Percentiles rank a stretch among this genome's conserved stretches.
These are phyloP conservation scores for Dendrostoma leiphaemia DNA, from an alignment of 2,329 filamentous ascomycete genomes.

Conservation along the genomic window DNA sequence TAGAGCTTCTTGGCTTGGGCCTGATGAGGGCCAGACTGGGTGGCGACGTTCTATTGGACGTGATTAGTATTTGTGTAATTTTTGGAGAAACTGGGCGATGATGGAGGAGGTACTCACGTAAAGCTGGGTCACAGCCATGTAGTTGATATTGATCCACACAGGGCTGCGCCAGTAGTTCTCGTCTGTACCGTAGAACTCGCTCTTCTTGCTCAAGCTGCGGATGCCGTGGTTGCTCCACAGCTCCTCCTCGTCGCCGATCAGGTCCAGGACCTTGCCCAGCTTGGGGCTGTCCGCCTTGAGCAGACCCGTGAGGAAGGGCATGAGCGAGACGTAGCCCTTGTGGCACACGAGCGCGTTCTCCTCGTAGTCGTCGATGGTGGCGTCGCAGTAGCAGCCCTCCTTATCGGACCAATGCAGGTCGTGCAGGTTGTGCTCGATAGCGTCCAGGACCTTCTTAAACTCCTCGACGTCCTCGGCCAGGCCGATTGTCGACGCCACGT, in stretches of 20 bases:
- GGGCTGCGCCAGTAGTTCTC: constrained; percentile 98
- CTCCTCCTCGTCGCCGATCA: constrained; percentile 78
- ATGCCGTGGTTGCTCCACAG: constrained; percentile 92
- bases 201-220: constrained; percentile 80
- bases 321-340: constrained; percentile 92
- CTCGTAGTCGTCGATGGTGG: constrained; percentile 92
- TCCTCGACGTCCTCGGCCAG: constrained; percentile 73
- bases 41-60: constrained; percentile 58
- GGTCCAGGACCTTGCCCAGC: constrained; percentile 70
- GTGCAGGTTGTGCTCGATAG: constrained; percentile 81
- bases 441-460: constrained; percentile 69
- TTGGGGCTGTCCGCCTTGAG: constrained; percentile 71
- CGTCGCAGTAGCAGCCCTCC: constrained; percentile 85
- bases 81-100: neutral
- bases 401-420: constrained; percentile 90
- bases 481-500: constrained; percentile 74
- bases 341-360: constrained; percentile 89
- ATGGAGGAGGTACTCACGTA: constrained; percentile 55
- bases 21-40: constrained; percentile 64
- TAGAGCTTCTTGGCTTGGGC: constrained; percentile 72
- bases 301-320: constrained; percentile 86
- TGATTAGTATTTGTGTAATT: neutral
- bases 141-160: constrained; percentile 96
- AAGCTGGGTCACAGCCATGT: constrained; percentile 76
- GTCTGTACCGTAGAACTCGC: constrained; percentile 79